Evolutionary conservation across 2,329 filamentous ascomycete species (phyloP).

Genomic region (Apiospora sp.): DNA sequence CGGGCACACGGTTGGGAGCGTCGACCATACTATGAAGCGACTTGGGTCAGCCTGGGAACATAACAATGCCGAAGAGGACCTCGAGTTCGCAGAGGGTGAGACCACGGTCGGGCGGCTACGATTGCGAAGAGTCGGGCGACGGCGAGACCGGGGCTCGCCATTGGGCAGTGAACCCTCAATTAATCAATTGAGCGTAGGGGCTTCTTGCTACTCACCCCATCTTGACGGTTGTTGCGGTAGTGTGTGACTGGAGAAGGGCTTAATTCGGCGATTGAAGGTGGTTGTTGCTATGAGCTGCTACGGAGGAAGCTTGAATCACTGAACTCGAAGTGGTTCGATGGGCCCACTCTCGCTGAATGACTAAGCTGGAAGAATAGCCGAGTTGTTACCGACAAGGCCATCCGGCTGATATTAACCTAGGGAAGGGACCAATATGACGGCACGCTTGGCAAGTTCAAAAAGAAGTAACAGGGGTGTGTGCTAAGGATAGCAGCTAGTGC

Average conservation of each 20-base stretch:
- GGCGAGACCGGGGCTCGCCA: constrained; percentile 35
- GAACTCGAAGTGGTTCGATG: constrained; percentile 20
- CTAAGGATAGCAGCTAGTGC: constrained; percentile 3
- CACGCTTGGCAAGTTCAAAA: constrained; percentile 3
- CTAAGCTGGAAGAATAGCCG: constrained; percentile 28
- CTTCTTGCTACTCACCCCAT: constrained; percentile 48
- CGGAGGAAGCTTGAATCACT: constrained; percentile 30
- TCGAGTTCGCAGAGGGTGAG: constrained; percentile 22
- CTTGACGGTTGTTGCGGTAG: constrained; percentile 43
- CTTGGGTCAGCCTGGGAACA: not conserved
- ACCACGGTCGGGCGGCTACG: constrained; percentile 10
- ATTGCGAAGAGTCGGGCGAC: not conserved
- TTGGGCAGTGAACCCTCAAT: not conserved
- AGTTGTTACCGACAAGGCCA: constrained; percentile 23
- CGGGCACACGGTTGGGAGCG: constrained; percentile 78
- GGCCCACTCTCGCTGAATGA: constrained; percentile 23
- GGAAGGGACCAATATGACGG: not conserved
- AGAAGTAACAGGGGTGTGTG: not conserved
- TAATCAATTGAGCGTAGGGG: not conserved
- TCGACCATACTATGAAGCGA: constrained; percentile 61
- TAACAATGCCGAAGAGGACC: not conserved
- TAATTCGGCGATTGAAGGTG: constrained; percentile 31
- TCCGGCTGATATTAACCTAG: not conserved
- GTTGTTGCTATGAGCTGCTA: constrained; percentile 31
- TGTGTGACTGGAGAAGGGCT: constrained; percentile 31